phyloP scores from a whole-genome alignment of 345 rosid genomes.

The Chamaenerion angustifolium region DNA sequence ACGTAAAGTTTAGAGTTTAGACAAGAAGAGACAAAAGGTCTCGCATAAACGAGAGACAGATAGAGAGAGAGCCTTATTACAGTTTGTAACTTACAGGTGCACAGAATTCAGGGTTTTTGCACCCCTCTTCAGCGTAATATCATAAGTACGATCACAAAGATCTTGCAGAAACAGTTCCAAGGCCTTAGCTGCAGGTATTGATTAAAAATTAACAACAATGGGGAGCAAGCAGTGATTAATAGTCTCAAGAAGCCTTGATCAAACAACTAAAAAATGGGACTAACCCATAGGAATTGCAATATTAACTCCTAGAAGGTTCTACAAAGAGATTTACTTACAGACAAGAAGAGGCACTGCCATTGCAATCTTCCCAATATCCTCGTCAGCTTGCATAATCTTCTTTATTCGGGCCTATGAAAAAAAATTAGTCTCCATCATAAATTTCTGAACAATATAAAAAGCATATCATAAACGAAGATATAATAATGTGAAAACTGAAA shows the following conservation, averaged over 20 bases:
- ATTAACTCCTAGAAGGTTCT: background rate
- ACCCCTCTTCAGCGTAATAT: constrained; percentile 37
- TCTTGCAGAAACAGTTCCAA: constrained; percentile 65
- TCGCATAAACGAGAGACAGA: background rate
- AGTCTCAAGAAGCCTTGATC: background rate
- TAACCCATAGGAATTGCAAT: background rate
- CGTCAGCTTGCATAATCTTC: constrained; percentile 79
- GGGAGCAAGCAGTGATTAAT: background rate
- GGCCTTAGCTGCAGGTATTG: constrained; percentile 46
- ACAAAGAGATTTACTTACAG: constrained; percentile 31
- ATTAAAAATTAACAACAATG: background rate
- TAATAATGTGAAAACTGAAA: background rate
- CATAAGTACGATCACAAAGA: constrained; percentile 55
- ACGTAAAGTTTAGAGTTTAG: background rate
- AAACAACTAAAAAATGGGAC: background rate
- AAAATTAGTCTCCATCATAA: background rate
- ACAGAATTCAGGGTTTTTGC: constrained; percentile 43
- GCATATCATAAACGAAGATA: background rate
- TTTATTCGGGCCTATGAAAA: constrained; percentile 44
- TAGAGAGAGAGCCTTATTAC: background rate
- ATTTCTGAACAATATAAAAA: background rate
- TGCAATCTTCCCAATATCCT: constrained; percentile 69
- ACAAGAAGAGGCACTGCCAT: constrained; percentile 74
- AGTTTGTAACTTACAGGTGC: constrained; percentile 35
- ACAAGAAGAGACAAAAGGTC: background rate